Evolutionary conservation across 306 rosid species (phyloP), one percentile per base, ranked within the genome.

Genomic region (Vachellia pachyceras): DNA sequence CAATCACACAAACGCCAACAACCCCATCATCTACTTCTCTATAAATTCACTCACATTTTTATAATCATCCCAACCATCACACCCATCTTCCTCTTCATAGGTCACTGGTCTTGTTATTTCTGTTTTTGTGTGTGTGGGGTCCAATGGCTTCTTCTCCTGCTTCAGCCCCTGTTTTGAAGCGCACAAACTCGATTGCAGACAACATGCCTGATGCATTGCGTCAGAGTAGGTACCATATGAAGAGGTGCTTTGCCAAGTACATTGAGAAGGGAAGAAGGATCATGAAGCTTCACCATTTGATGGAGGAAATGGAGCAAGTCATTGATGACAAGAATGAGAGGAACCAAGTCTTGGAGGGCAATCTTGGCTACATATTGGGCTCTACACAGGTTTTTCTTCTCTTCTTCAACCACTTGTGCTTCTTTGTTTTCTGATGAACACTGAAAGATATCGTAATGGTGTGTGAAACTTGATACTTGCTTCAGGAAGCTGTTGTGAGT

Each of bases 401-500:
- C 10, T 15, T 29, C 52, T 10, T 41, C 50, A 35, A 49, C 3
- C 10, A 13, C 17, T 22, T 52, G 7, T 6, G n/a, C 12, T 1
- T 74, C 4, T 55, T 55, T 20, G 7, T 55, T 55, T 55, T n/a
- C 63, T 55, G 12, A 18, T 74, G 73, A 0, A 33, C 20, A 29
- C 47, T 39, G 15, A 40, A 52, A 17, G 17, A 46, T 60, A 41
- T 55, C 39, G 45, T 14, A 60, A 75, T 60, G 72, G 0, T 49
- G 49, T 68, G 68, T 61, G 39, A 11, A 33, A 29, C 40, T 61
- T 12, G 67, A 60, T 60, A 39, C 60, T 39, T 82, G 33, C 4
- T 86, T 75, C 82, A 94, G 98, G 98, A 91, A 86, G 98, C 98
- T n/a, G 84, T 89, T 58, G 97, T 86, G 10, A 20, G 77, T 74